Evolutionary conservation across 495 filamentous ascomycete species (phyloP), one percentile per base, ranked within the genome.

Genomic region (Penicillium steckii): DNA sequence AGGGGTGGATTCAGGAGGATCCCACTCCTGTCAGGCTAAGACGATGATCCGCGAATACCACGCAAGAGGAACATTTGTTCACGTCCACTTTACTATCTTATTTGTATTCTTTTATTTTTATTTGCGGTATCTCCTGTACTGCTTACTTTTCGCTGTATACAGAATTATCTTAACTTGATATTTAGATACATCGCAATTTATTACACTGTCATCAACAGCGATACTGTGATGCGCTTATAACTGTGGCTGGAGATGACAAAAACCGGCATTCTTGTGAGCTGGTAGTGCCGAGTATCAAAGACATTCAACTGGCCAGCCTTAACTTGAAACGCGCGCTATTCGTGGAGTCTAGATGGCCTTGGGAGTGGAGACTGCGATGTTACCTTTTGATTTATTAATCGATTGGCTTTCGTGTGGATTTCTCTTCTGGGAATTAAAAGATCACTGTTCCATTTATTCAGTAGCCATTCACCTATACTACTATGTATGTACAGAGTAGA

Each of bases 11-110:
- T 26, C 27, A 32, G 15, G n/a, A 41, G 33, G 33, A 40, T 46
- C 38, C 44, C 24, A 29, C 44, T 53, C 50, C 50, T 53, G 50
- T 40, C 30, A 46, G 42, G 43, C 30, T 19, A 15, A 42, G 35
- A 15, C 33, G 6, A 15, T 37, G 33, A 37, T 37, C 33, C 33
- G 33, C 33, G 18, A 37, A 15, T 37, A 7, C 33, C 33, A 37
- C 33, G 33, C n/a, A 37, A 18, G 33, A 37, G n/a, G n/a, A n/a
- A n/a, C n/a, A n/a, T n/a, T n/a, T n/a, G n/a, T n/a, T n/a, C n/a
- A n/a, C n/a, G n/a, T n/a, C n/a, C n/a, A n/a, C n/a, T n/a, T n/a
- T n/a, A n/a, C n/a, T n/a, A n/a, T n/a, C n/a, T n/a, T n/a, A n/a
- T n/a, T n/a, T n/a, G n/a, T n/a, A n/a, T n/a, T n/a, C n/a, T n/a